A percentile compares a stretch with the other conserved stretches of the same genome.
Conservation (phyloP, 768 basidiomycete species). For the Hygrophorus pudorinus region DNA sequence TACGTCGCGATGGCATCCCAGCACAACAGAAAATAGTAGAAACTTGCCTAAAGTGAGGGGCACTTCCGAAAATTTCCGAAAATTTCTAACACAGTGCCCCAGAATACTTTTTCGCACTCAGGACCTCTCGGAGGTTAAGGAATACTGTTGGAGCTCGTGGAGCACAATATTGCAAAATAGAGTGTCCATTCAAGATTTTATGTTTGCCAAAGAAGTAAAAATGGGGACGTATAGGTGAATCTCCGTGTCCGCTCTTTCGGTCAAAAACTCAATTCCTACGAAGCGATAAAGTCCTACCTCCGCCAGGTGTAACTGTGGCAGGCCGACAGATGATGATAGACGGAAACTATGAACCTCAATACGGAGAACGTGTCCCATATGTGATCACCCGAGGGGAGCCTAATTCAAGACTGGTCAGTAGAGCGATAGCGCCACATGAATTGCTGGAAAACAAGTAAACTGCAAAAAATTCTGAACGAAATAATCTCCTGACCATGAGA, state of each 20-base stretch:
- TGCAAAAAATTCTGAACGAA: not conserved
- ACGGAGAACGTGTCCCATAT: conserved; percentile 90
- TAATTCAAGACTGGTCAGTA: conserved; percentile 58
- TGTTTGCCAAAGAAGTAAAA: conserved; percentile 88
- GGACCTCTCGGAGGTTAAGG: conserved; percentile 83
- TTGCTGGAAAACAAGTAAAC: conserved; percentile 54
- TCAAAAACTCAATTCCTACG: not conserved
- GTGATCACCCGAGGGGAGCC: conserved; percentile 65
- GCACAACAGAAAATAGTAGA: conserved; percentile 94
- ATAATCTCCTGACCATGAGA: not conserved
- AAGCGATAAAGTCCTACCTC: conserved; percentile 79
- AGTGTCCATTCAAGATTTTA: conserved; percentile 84
- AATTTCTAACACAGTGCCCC: conserved; percentile 2
- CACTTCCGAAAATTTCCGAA: not conserved
- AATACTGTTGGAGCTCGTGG: conserved; percentile 81
- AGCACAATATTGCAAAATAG: conserved; percentile 71
- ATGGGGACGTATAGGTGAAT: conserved; percentile 87
- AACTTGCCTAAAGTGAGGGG: conserved; percentile 68
- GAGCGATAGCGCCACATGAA: conserved; percentile 66
- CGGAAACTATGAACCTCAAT: conserved; percentile 76
- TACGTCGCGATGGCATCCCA: conserved; percentile 83
- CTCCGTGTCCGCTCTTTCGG: not conserved
- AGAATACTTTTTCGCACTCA: conserved; percentile 88
- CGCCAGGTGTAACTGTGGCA: conserved; percentile 87
- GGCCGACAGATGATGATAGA: conserved; percentile 65